Evolutionary conservation across 1,284 basidiomycete species (phyloP), one percentile per base, ranked within the genome.

Genomic region (Cryptococcus wingfieldii): DNA sequence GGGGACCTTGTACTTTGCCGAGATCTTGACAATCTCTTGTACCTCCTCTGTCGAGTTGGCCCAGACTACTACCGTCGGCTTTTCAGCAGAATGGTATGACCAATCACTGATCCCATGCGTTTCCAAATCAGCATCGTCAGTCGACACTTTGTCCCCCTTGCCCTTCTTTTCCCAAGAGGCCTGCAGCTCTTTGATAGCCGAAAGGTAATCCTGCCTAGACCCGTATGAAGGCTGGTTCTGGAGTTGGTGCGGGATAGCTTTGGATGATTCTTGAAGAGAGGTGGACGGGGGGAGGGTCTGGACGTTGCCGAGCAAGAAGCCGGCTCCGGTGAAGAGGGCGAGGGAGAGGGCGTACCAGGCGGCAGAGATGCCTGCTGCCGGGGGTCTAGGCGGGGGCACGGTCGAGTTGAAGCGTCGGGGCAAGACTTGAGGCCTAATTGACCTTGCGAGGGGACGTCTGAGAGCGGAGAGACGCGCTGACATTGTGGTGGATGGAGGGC

Each of bases 11-110:
- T 60, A 71, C 63, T 67, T 71, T 34, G 31, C 6, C 7, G 19
- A n/a, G 18, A 77, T 67, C 53, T 66, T 59, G 7, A 77, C 74
- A 38, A 77, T 55, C 45, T 71, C 61, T 56, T 69, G 62, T 10
- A 77, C 72, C 50, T 77, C 75, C 38, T 71, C 68, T 7, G 73
- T 74, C 34, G 55, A 67, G 19, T 75, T 66, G 41, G 68, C 71
- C 73, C 75, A 78, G 8, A 77, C 75, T 18, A 78, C 76, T 9
- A 77, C 76, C 3, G 71, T 75, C n/a, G 76, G 75, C 41, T 66
- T 65, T 50, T 75, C 65, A 19, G 66, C 72, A 19, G 64, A 64
- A 58, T 78, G 76, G 62, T 77, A 77, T 49, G 67, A 70, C 76
- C 76, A 78, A 58, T 75, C 75, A 38, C 63, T 67, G 49, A 76